Conservation (phyloP, 2,329 filamentous ascomycete species). For the Monilinia laxa region DNA sequence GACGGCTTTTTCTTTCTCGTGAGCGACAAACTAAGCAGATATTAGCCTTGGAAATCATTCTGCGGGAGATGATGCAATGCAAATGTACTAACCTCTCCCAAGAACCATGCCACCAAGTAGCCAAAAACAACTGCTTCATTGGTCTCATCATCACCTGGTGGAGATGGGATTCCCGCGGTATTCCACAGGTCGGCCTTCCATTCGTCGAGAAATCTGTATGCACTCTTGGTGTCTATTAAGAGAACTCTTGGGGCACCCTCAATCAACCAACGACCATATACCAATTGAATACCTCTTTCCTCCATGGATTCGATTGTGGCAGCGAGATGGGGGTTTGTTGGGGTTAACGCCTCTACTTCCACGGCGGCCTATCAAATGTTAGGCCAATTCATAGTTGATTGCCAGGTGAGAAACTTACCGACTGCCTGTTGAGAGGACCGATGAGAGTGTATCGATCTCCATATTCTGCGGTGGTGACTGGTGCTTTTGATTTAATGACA, state of each 20-base stretch:
- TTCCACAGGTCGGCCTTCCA: slow-evolving; percentile 98
- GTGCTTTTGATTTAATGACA: slow-evolving; percentile 97
- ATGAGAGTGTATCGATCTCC: slow-evolving; percentile 94
- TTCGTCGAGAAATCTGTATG: slow-evolving; percentile 86
- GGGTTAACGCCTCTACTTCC: slow-evolving; percentile 91
- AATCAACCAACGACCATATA: slow-evolving; percentile 97
- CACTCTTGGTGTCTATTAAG: slow-evolving; percentile 91
- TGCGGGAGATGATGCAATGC: background rate
- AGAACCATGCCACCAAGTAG: slow-evolving; percentile 95
- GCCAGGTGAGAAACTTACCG: slow-evolving; percentile 57
- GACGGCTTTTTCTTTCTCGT: slow-evolving; percentile 87
- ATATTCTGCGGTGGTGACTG: slow-evolving; percentile 97
- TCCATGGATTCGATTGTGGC: slow-evolving; percentile 90
- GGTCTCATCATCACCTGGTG: slow-evolving; percentile 87
- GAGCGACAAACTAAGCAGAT: slow-evolving; percentile 73
- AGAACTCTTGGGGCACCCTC: slow-evolving; percentile 92
- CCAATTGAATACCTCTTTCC: slow-evolving; percentile 81
- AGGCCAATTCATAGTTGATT: slow-evolving; percentile 28
- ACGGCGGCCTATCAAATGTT: slow-evolving; percentile 71
- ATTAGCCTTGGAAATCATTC: slow-evolving; percentile 23
- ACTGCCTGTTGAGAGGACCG: slow-evolving; percentile 87
- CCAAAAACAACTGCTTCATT: slow-evolving; percentile 98
- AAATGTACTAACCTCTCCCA: slow-evolving; percentile 74
- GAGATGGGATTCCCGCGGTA: slow-evolving; percentile 87
- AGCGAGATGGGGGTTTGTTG: slow-evolving; percentile 74